phyloP scores from a whole-genome alignment of 2,329 filamentous ascomycete genomes.

The Beauveria sp. region DNA sequence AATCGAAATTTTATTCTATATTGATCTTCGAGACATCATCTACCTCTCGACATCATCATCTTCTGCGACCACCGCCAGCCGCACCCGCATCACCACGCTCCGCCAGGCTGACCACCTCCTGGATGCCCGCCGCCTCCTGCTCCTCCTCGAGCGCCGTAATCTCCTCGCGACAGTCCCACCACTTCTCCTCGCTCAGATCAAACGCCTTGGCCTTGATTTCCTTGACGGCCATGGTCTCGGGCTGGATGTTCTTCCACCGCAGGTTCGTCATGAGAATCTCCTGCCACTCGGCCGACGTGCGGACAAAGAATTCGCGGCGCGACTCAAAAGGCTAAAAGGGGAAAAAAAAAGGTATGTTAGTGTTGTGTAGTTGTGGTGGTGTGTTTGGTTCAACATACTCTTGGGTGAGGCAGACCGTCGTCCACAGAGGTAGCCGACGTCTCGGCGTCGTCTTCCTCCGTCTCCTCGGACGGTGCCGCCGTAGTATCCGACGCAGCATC shows the following conservation, averaged over 20 bases:
- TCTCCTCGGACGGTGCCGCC: constrained; percentile 16
- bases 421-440: constrained; percentile 48
- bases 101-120: constrained; percentile 82
- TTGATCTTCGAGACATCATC: background rate
- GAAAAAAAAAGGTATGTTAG: background rate
- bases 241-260: constrained; percentile 57
- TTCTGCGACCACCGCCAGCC: constrained; percentile 25
- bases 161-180: constrained; percentile 98
- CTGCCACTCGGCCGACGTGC: constrained; percentile 87
- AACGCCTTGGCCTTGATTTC: constrained; percentile 91
- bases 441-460: constrained; percentile 41
- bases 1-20: no score
- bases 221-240: constrained; percentile 68
- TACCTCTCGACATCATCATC: constrained; percentile 10
- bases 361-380: no score
- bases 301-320: constrained; percentile 82
- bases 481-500: constrained; percentile 28
- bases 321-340: constrained; percentile 70
- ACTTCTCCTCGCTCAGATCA: constrained; percentile 86
- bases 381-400: constrained; percentile 31
- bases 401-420: constrained; percentile 67
- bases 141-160: constrained; percentile 88
- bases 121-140: constrained; percentile 90
- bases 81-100: constrained; percentile 56
- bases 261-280: constrained; percentile 71